These are phyloP conservation scores for Plectosphaerella sp. DNA, from an alignment of 2,329 filamentous ascomycete species.

Conservation along the genomic window DNA sequence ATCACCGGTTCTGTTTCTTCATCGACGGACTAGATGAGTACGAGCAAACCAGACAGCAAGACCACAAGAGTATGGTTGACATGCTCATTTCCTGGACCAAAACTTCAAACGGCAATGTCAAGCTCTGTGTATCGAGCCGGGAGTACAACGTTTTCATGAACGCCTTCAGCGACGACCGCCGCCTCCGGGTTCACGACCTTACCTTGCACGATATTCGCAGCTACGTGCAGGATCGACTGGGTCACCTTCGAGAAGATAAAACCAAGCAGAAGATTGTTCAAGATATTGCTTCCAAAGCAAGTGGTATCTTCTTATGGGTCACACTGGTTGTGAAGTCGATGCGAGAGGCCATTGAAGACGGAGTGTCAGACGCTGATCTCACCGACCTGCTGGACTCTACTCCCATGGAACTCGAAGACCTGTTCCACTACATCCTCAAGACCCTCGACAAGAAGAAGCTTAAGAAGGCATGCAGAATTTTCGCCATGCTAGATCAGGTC, in stretches of 20 bases:
- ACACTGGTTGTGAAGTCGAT: not conserved
- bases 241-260: not conserved
- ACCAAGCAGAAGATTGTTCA: not conserved
- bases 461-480: not conserved
- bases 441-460: not conserved
- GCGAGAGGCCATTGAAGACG: no score
- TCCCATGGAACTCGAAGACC: conserved; percentile 5
- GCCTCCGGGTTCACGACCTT: conserved; percentile 13
- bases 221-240: not conserved
- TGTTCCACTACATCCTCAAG: conserved; percentile 8
- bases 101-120: not conserved
- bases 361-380: no score
- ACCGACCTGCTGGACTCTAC: no score
- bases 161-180: conserved; percentile 3
- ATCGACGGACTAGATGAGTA: conserved; percentile 15
- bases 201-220: conserved; percentile 10
- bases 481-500: no score
- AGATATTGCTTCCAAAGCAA: not conserved
- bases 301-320: not conserved
- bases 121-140: conserved; percentile 16
- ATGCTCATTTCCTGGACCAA: conserved; percentile 6
- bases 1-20: conserved; percentile 8
- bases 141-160: conserved; percentile 16
- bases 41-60: conserved; percentile 4
- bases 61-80: conserved; percentile 10